These are phyloP conservation scores for Trypanosoma avium DNA, from an alignment of 208 protist genomes.

Conservation along the genomic window DNA sequence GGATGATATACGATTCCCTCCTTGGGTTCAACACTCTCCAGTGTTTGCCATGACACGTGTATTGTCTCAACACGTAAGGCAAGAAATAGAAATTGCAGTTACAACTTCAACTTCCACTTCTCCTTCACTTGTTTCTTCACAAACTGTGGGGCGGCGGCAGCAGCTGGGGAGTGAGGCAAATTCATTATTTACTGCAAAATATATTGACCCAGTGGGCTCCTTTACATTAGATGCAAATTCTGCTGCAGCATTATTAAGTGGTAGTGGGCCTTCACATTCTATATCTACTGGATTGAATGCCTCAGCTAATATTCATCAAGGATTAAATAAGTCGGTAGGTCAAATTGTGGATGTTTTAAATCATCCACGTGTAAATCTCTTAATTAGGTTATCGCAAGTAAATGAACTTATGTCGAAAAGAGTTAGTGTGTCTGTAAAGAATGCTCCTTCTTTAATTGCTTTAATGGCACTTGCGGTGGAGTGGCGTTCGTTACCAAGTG, in stretches of 20 bases:
- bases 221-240: background rate
- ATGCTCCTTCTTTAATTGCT: conserved; percentile 51
- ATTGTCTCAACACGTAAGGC: conserved; percentile 30
- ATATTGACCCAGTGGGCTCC: background rate
- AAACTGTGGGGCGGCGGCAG: too few relatives aligned
- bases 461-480: conserved; percentile 69
- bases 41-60: conserved; percentile 55
- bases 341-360: conserved; percentile 31
- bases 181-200: conserved; percentile 1
- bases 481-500: conserved; percentile 43
- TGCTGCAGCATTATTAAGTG: background rate
- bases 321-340: too few relatives aligned
- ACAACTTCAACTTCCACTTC: background rate
- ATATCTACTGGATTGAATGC: too few relatives aligned
- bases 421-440: conserved; percentile 33
- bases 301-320: too few relatives aligned
- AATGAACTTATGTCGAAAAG: conserved; percentile 35
- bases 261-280: too few relatives aligned
- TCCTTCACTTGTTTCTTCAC: too few relatives aligned
- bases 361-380: conserved; percentile 54
- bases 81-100: conserved; percentile 1
- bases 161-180: background rate
- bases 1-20: conserved; percentile 75
- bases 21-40: conserved; percentile 62
- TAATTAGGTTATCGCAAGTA: conserved; percentile 65